Evolutionary conservation across 176 grass and related monocot genomes (phyloP).

Genomic region (Cenchrus americanus): DNA sequence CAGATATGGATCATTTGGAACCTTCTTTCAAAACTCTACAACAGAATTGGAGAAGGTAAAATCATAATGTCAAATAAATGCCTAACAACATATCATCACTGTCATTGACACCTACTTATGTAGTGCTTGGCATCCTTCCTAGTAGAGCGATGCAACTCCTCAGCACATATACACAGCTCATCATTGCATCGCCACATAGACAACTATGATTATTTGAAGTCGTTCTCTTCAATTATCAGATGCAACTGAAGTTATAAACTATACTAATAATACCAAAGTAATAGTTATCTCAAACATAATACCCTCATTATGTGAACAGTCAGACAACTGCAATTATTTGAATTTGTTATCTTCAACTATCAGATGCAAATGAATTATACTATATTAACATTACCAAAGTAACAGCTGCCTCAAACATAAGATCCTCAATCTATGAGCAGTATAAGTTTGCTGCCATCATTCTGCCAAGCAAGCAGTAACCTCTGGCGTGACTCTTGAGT

Average conservation of each 20-base stretch:
- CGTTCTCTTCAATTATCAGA: slow-evolving; percentile 14
- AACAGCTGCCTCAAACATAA: too few relatives aligned
- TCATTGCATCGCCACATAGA: slow-evolving; percentile 88
- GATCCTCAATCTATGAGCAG: too few relatives aligned
- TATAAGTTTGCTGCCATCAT: too few relatives aligned
- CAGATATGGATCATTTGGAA: slow-evolving; percentile 76
- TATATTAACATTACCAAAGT: too few relatives aligned
- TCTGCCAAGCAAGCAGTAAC: too few relatives aligned
- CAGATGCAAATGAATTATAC: too few relatives aligned
- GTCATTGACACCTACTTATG: slow-evolving; percentile 55
- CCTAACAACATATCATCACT: not conserved
- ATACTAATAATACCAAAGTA: slow-evolving; percentile 7
- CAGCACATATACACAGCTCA: slow-evolving; percentile 64
- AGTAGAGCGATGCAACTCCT: slow-evolving; percentile 66
- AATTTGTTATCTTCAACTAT: too few relatives aligned
- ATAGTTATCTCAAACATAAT: slow-evolving; percentile 80
- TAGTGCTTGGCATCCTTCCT: slow-evolving; percentile 86
- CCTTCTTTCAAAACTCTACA: slow-evolving; percentile 88
- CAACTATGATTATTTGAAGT: slow-evolving; percentile 45
- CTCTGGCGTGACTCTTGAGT: too few relatives aligned
- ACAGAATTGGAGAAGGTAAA: not conserved
- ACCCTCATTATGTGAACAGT: slow-evolving; percentile 80
- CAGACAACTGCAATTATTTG: too few relatives aligned
- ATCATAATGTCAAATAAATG: not conserved
- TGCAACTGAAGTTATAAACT: slow-evolving; percentile 9